Percentiles rank a stretch among this genome's conserved stretches.
These are phyloP conservation scores for Populus ilicifolia DNA, from an alignment of 345 rosid genomes.

Conservation along the genomic window DNA sequence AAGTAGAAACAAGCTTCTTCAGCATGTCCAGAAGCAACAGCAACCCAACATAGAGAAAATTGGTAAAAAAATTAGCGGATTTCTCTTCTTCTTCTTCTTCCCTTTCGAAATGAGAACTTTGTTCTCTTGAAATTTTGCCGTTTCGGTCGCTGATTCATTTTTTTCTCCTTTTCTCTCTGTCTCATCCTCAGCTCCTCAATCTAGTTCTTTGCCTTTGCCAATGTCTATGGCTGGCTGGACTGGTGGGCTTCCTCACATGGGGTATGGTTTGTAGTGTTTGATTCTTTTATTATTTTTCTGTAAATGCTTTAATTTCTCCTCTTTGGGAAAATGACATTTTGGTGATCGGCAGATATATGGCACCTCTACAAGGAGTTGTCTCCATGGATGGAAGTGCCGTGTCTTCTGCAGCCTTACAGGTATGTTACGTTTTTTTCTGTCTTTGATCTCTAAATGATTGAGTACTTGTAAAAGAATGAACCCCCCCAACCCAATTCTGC, in stretches of 20 bases:
- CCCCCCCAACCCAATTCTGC: not conserved
- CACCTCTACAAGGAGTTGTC: conserved; percentile 84
- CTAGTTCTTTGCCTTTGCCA: conserved; percentile 56
- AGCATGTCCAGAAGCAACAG: conserved; percentile 51
- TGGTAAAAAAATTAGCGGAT: conserved; percentile 26
- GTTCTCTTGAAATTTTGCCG: not conserved
- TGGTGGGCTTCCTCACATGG: conserved; percentile 92
- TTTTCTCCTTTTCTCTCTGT: not conserved
- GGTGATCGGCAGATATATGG: conserved; percentile 66
- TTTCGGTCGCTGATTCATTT: conserved; percentile 10
- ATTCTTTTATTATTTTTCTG: not conserved
- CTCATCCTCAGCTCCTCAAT: conserved; percentile 64
- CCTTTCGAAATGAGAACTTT: not conserved
- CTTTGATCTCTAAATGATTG: not conserved
- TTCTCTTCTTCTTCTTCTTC: not conserved
- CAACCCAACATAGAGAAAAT: conserved; percentile 47
- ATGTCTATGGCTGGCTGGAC: conserved; percentile 87
- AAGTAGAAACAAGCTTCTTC: conserved; percentile 41
- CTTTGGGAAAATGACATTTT: conserved; percentile 19
- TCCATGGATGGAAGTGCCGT: conserved; percentile 69
- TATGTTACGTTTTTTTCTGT: conserved; percentile 12
- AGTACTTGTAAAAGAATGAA: not conserved
- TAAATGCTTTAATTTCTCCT: not conserved
- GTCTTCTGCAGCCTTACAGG: conserved; percentile 79
- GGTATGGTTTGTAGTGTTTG: conserved; percentile 42